Evolutionary conservation across 371 early-diverging fungal genomes (phyloP).

Genomic region (Mucor mucedo): DNA sequence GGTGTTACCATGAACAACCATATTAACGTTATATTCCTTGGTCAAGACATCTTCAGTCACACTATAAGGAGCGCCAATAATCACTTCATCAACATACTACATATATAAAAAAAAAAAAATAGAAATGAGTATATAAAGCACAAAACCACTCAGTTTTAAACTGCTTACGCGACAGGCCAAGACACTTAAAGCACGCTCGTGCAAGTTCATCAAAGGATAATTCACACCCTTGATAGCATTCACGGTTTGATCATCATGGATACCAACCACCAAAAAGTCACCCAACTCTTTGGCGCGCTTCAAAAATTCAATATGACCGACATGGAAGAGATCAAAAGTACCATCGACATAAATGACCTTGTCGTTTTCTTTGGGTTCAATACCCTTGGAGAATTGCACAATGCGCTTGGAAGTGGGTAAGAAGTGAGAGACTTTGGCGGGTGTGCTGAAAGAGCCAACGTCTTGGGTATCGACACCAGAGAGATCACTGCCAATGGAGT

Average conservation of each 20-base stretch:
- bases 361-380: conserved; percentile 70
- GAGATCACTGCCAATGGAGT: conserved; percentile 23
- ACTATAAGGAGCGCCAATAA: conserved; percentile 89
- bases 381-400: conserved; percentile 86
- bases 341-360: conserved; percentile 94
- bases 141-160: background rate
- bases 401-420: conserved; percentile 86
- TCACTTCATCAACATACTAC: conserved; percentile 89
- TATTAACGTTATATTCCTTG: conserved; percentile 79
- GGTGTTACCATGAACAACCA: conserved; percentile 82
- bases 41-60: conserved; percentile 81
- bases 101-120: background rate
- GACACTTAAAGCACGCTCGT: conserved; percentile 90
- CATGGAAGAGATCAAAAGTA: conserved; percentile 96
- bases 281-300: conserved; percentile 85
- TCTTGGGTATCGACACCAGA: conserved; percentile 67
- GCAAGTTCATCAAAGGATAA: conserved; percentile 93
- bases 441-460: conserved; percentile 57
- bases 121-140: background rate
- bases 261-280: conserved; percentile 91
- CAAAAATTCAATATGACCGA: conserved; percentile 94
- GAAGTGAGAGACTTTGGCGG: conserved; percentile 77
- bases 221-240: conserved; percentile 87
- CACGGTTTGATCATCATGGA: conserved; percentile 91
- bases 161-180: conserved; percentile 79